Evolutionary conservation across 306 rosid genomes (phyloP).

Genomic region (Senna tora): DNA sequence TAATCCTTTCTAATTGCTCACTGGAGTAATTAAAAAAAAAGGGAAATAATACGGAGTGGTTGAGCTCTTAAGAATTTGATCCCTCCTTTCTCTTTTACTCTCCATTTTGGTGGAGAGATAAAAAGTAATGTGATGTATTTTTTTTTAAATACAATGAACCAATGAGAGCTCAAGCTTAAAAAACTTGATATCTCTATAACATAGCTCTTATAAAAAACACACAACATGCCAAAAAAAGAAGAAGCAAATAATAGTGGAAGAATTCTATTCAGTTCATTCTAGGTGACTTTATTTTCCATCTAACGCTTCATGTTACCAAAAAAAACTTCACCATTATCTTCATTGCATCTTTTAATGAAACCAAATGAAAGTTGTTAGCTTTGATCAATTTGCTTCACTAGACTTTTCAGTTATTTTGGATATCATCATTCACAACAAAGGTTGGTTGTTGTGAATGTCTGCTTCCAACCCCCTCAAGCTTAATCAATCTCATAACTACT

Average conservation of each 20-base stretch:
- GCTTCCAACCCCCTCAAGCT: background rate
- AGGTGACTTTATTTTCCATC: background rate
- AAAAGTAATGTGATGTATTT: too few species aligned
- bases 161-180: too few species aligned
- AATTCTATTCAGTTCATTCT: background rate
- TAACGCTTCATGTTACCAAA: constrained; percentile 13
- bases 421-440: background rate
- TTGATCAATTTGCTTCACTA: constrained; percentile 11
- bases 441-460: background rate
- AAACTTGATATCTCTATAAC: too few species aligned
- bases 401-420: background rate
- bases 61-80: too few species aligned
- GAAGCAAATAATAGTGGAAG: too few species aligned
- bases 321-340: constrained; percentile 3
- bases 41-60: too few species aligned
- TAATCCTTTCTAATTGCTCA: background rate
- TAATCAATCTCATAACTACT: background rate
- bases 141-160: too few species aligned
- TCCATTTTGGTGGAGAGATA: too few species aligned
- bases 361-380: constrained; percentile 3
- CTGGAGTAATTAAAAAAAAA: too few species aligned
- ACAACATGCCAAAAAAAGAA: too few species aligned
- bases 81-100: too few species aligned
- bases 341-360: constrained; percentile 14
- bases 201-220: too few species aligned